Evolutionary conservation across 2,329 filamentous ascomycete genomes (phyloP).

Genomic region (Diplodia sapinea): DNA sequence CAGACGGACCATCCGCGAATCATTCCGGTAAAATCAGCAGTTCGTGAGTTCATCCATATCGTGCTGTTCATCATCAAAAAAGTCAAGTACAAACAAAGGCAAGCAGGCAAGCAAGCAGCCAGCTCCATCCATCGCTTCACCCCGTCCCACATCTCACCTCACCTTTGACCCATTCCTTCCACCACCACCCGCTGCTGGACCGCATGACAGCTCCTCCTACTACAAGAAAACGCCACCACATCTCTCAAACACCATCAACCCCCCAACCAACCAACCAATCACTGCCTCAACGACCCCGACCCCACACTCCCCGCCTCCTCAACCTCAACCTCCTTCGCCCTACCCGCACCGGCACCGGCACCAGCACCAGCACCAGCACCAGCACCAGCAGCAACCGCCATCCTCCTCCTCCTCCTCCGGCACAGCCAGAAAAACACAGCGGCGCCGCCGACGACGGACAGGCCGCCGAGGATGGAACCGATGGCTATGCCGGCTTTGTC

Average conservation of each 20-base stretch:
- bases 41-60: background rate
- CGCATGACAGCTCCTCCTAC: background rate
- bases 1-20: no score
- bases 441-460: constrained; percentile 36
- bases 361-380: no score
- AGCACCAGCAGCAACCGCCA: background rate
- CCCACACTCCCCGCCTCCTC: background rate
- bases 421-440: constrained; percentile 38
- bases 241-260: background rate
- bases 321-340: constrained; percentile 12
- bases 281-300: background rate
- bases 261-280: no score
- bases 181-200: background rate
- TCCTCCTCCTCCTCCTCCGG: constrained; percentile 34
- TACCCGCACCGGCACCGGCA: background rate
- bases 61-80: background rate
- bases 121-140: background rate
- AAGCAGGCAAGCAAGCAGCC: background rate
- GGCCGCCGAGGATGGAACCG: constrained; percentile 40
- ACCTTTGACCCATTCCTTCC: background rate
- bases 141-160: background rate
- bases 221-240: background rate
- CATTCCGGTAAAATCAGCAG: background rate
- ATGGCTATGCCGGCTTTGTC: constrained; percentile 54
- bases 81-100: background rate